Base-by-base conservation (phyloP, 768 basidiomycete genomes). In the Clitopilus passeckerianus region DNA sequence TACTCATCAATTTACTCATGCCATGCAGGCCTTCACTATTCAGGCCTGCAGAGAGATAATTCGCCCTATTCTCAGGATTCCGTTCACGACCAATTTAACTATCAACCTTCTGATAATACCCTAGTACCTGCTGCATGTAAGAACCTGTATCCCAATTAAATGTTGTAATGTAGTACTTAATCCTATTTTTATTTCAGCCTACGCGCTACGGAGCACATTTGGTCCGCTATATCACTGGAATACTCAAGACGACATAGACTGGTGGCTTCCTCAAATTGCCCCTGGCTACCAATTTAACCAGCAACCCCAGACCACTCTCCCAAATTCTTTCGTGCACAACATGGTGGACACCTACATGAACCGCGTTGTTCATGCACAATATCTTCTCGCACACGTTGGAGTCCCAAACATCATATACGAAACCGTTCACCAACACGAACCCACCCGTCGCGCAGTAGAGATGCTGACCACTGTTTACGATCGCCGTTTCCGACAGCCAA, bases 121-220 rank as follows among this genome's bases (percentile, higher is more conserved):
- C 74, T 86, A 85, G 83, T 81, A 72, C 46, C 46, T 50, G 27
- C 27, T 30, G 73, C 82, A 81, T 86, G 87, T 88, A 88, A 88
- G 87, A 82, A 73, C 67, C 74, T 82, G 86, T 87, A 86, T 81
- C 80, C 77, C 67, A 85, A 84, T 80, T 85, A 77, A 85, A 79
- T 80, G 75, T 77, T 75, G 77, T 82, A 80, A 80, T 84, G 81
- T 86, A 80, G 77, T 82, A 76, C 84, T 87, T 83, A 86, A 86
- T 77, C 23, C 56, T 61, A 59, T 63, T 61, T 63, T 66, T 55
- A 58, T 59, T 65, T 64, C 67, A 58, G 57, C 61, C 50, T 72
- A 70, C 34, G 71, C 72, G 20, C 54, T 61, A 0, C 50, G 56
- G 43, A 74, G 74, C 57, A 68, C 67, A 1, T 74, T 74, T 59